A percentile compares a stretch with the other conserved stretches of the same genome.
phyloP scores from a whole-genome alignment of 2,329 filamentous ascomycete species.

The Diaporthe nobilis region DNA sequence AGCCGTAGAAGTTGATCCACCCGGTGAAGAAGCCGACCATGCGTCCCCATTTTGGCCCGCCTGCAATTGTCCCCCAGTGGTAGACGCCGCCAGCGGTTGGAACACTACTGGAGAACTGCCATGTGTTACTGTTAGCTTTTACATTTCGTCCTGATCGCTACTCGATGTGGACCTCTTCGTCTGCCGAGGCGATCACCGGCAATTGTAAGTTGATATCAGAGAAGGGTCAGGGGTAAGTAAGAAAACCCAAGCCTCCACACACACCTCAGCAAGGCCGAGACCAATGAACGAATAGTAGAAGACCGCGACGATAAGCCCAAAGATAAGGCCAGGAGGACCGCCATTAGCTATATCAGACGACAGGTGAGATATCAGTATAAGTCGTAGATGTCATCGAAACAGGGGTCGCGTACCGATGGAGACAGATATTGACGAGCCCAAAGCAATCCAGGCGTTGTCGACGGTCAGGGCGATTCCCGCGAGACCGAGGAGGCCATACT shows the following conservation, averaged over 20 bases:
- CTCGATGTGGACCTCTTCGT: neutral
- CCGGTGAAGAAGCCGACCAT: conserved; percentile 63
- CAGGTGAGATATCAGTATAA: conserved; percentile 33
- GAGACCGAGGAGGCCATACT: conserved; percentile 72
- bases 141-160: neutral
- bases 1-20: conserved; percentile 70
- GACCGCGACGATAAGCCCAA: conserved; percentile 57
- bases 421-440: conserved; percentile 72
- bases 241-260: conserved; percentile 25
- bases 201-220: conserved; percentile 35
- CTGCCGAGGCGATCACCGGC: neutral
- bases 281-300: conserved; percentile 61
- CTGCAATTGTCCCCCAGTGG: conserved; percentile 73
- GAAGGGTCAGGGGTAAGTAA: neutral
- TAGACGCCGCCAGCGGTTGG: conserved; percentile 73
- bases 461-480: conserved; percentile 73
- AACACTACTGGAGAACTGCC: conserved; percentile 71
- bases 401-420: conserved; percentile 56
- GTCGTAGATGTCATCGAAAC: conserved; percentile 9
- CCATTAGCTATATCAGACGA: conserved; percentile 53
- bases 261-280: conserved; percentile 57
- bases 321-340: conserved; percentile 59
- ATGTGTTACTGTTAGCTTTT: conserved; percentile 52
- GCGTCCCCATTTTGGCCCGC: conserved; percentile 67
- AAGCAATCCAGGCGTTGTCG: conserved; percentile 75